Base-by-base conservation (phyloP, 768 basidiomycete species). In the Boletus bicolor region DNA sequence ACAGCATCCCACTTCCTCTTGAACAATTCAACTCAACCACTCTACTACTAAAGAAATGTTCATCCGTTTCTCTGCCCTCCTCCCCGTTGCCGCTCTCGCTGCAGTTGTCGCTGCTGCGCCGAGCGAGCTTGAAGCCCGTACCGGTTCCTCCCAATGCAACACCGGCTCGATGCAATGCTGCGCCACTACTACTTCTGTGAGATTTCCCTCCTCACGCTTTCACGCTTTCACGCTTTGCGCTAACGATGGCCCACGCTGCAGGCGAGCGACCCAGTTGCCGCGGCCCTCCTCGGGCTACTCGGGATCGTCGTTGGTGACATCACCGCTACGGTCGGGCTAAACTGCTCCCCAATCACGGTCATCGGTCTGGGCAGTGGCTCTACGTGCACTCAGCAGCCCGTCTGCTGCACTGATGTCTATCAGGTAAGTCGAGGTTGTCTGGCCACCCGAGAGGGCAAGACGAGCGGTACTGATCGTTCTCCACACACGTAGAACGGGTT, bases 371-470 rank as follows among this genome's bases (percentile, higher is more conserved):
- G 54, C 7, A 52, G 19, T 0, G 60, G 52, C 12, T 36, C 53
- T 1, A 1, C 17, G 1, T 66, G 65, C 36, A 35, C 41, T 11
- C 36, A 54, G 21, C 48, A 68, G 39, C 19, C 65, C 0, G 59
- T 67, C 26, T 66, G 65, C 24, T 66, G 65, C 49, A 51, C 35
- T 3, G 44, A 24, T 10, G 4, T 58, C 44, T 8, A 30, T 7
- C 28, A 30, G 7, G 65, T 66, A 14, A 59, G 62, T 35, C 6
- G 2, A 1, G 10, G 37, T 38, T 26, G 6, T 9, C 35, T 17
- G 36, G 14, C 4, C 1, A 4, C 26, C 5, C 7, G 21, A 24
- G 6, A 26, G 10, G 2, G 4, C 0, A 21, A 17, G 12, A 0
- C 7, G 14, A 14, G 2, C 17, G 11, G 30, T 5, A 10, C 28